Percentiles rank a stretch among this genome's conserved stretches.
These are phyloP conservation scores for Fusarium tjaetaba DNA, from an alignment of 2,329 filamentous ascomycete genomes.

Conservation along the genomic window DNA sequence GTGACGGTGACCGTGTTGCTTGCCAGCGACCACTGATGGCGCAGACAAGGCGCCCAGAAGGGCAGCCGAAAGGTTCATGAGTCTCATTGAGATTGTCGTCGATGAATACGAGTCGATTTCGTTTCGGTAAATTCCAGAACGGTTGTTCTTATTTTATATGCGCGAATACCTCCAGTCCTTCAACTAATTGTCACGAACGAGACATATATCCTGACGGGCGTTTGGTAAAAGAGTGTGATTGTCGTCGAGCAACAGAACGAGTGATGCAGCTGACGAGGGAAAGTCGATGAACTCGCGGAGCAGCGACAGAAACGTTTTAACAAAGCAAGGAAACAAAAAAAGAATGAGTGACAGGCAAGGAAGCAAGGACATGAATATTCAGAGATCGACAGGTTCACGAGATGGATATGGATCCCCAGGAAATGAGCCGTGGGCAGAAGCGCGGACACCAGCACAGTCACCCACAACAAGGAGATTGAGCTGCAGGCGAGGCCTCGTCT, in stretches of 20 bases:
- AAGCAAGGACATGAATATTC: slow-evolving; percentile 33
- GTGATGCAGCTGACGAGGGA: slow-evolving; percentile 35
- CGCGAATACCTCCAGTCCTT: slow-evolving; percentile 29
- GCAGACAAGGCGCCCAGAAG: slow-evolving; percentile 60
- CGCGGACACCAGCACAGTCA: slow-evolving; percentile 35
- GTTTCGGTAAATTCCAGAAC: slow-evolving; percentile 27
- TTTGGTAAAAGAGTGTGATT: slow-evolving; percentile 33
- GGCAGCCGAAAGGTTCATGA: slow-evolving; percentile 60
- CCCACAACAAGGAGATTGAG: slow-evolving; percentile 36
- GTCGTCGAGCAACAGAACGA: slow-evolving; percentile 42
- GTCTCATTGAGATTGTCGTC: slow-evolving; percentile 59
- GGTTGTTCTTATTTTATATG: slow-evolving; percentile 34
- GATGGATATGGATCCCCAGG: slow-evolving; percentile 40
- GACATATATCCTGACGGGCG: slow-evolving; percentile 25
- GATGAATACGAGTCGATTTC: slow-evolving; percentile 33
- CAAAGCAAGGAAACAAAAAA: slow-evolving; percentile 33
- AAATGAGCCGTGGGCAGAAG: slow-evolving; percentile 41
- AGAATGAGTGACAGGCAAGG: slow-evolving; percentile 29
- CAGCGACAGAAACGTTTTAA: slow-evolving; percentile 39
- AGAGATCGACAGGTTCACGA: slow-evolving; percentile 41
- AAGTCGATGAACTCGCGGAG: slow-evolving; percentile 28
- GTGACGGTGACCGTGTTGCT: slow-evolving; percentile 47
- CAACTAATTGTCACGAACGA: slow-evolving; percentile 33
- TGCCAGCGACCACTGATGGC: slow-evolving; percentile 49
- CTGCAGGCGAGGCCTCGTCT: slow-evolving; percentile 32